Percentiles rank a stretch among this genome's conserved stretches.
These are phyloP conservation scores for Talaromyces sp. DNA, from an alignment of 2,329 filamentous ascomycete genomes.

Conservation along the genomic window DNA sequence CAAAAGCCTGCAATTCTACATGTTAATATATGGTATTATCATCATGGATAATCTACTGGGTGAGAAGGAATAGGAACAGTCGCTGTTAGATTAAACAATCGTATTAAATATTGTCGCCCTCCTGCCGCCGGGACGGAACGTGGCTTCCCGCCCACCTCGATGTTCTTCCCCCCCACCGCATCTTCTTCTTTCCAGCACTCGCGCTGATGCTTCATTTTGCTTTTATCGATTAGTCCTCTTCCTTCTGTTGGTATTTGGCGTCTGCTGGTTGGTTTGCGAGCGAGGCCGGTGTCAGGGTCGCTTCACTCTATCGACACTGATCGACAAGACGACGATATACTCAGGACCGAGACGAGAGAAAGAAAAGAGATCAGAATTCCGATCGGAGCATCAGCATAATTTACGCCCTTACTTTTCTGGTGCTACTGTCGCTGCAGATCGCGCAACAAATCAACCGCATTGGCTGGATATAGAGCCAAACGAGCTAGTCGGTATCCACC, in stretches of 20 bases:
- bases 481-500: neutral
- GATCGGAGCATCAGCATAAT: neutral
- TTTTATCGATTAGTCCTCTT: neutral
- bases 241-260: neutral
- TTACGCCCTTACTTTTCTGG: conserved; percentile 8
- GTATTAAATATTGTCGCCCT: too few species aligned
- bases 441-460: neutral
- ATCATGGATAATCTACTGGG: too few species aligned
- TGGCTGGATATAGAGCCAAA: neutral
- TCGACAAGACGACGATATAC: neutral
- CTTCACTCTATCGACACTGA: neutral
- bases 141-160: too few species aligned
- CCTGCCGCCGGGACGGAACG: too few species aligned
- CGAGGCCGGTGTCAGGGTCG: neutral
- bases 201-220: neutral
- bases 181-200: neutral
- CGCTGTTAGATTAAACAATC: too few species aligned
- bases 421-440: neutral
- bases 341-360: neutral
- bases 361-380: neutral
- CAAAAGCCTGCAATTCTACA: too few species aligned
- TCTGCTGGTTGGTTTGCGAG: neutral
- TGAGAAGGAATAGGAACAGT: too few species aligned
- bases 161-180: neutral
- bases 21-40: too few species aligned